Conservation (phyloP, 2,329 filamentous ascomycete species). For the Pseudocercospora macadamiae region DNA sequence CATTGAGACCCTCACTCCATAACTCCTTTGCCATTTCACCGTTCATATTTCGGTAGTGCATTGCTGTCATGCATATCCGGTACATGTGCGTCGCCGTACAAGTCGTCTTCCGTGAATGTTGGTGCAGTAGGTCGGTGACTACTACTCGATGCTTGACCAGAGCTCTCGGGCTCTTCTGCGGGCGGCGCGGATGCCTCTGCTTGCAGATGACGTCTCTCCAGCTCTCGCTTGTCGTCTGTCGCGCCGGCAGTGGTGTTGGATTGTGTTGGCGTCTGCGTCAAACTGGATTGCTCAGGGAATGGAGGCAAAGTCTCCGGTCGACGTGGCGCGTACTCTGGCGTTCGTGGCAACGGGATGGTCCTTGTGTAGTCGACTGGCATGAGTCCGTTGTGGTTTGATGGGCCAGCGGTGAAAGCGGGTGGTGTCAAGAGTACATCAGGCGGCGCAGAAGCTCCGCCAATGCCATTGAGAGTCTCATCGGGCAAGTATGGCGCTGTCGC, state of each 20-base stretch:
- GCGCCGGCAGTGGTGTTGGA: slow-evolving; percentile 21
- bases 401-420: slow-evolving; percentile 16
- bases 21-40: slow-evolving; percentile 21
- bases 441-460: slow-evolving; percentile 12
- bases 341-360: slow-evolving; percentile 20
- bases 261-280: neutral
- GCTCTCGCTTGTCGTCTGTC: slow-evolving; percentile 77
- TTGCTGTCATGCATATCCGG: slow-evolving; percentile 18
- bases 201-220: slow-evolving; percentile 57
- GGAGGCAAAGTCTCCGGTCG: slow-evolving; percentile 8
- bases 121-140: slow-evolving; percentile 17
- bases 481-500: slow-evolving; percentile 40
- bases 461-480: slow-evolving; percentile 24
- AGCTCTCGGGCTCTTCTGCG: slow-evolving; percentile 5
- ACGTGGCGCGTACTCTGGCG: slow-evolving; percentile 22
- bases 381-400: slow-evolving; percentile 11
- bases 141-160: slow-evolving; percentile 11
- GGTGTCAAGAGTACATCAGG: slow-evolving; percentile 27
- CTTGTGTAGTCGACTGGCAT: slow-evolving; percentile 15
- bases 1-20: neutral
- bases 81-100: slow-evolving; percentile 17
- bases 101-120: slow-evolving; percentile 18
- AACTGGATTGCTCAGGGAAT: slow-evolving; percentile 3
- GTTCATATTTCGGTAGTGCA: slow-evolving; percentile 25
- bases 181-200: slow-evolving; percentile 47